Base-by-base conservation (phyloP, 768 basidiomycete species). In the Fomitopsis pulvina region DNA sequence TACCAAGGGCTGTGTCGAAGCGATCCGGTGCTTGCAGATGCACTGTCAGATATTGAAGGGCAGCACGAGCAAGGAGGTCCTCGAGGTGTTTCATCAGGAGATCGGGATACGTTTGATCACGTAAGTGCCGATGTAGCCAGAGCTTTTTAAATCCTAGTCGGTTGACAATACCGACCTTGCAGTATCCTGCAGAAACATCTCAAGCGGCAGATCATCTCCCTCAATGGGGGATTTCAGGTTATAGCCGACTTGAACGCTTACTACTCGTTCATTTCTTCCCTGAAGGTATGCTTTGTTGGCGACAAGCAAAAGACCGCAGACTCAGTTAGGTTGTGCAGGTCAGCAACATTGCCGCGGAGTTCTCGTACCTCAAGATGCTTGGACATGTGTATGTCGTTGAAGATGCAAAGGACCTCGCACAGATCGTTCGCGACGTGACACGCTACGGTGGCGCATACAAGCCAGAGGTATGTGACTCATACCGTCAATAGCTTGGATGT, bases 21-120 rank as follows among this genome's bases (percentile, higher is more conserved):
- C 92, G 1, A 92, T 97, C 56, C 78, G 76, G 51, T 96, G 92
- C 61, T 71, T 99, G 25, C 83, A 92, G 63, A 82, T 77, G 71
- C 96, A 99, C 65, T 95, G 94, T 62, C 86, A 85, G 56, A 74
- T 98, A 42, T 69, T 99, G 44, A 87, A 86, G 55, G 95, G 94
- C 0, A 96, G 89, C 55, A 95, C 95, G 42, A 94, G 87, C 62
- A 88, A 91, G 64, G 95, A 98, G 57, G 93, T 98, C 2, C 70
- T 99, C 28, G 96, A 98, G 62, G 95, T 99, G 3, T 98, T 99
- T 66, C 92, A 97, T 64, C 90, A 94, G 67, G 96, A 99, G 67
- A 88, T 99, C 41, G 95, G 95, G 4, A 84, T 96, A 51, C 82
- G 96, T 30, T 54, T 69, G 29, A 66, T 66, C 24, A 57, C 54